These are phyloP conservation scores for Pyrrhoderma noxium DNA, from an alignment of 1,284 basidiomycete genomes.

Conservation along the genomic window DNA sequence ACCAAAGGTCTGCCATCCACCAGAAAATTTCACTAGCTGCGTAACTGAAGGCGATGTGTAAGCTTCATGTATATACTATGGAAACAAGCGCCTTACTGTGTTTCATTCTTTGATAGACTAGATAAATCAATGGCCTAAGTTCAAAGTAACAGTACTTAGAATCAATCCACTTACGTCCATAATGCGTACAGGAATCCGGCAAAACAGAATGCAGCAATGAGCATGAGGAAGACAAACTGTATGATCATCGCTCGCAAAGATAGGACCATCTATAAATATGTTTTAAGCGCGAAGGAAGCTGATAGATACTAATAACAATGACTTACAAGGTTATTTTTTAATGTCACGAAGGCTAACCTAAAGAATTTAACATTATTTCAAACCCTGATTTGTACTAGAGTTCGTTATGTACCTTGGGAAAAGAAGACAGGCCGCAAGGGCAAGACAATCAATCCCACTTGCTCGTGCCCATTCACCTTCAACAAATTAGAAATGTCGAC, in stretches of 20 bases:
- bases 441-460: constrained; percentile 66
- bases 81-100: constrained; percentile 34
- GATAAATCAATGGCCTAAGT: not conserved
- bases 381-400: not conserved
- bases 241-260: constrained; percentile 76
- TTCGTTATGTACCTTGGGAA: constrained; percentile 61
- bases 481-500: constrained; percentile 1
- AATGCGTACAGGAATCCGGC: constrained; percentile 87
- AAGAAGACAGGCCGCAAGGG: constrained; percentile 76
- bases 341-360: constrained; percentile 80
- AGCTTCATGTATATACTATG: not conserved
- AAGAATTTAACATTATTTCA: not conserved
- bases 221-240: constrained; percentile 74
- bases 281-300: not conserved
- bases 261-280: constrained; percentile 48
- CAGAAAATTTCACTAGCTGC: constrained; percentile 38
- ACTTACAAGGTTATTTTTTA: constrained; percentile 71
- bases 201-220: constrained; percentile 85
- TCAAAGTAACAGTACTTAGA: constrained; percentile 11
- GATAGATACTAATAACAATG: not conserved
- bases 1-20: constrained; percentile 89
- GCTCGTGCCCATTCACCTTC: constrained; percentile 54
- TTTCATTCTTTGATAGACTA: constrained; percentile 54
- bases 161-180: constrained; percentile 62
- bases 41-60: constrained; percentile 32